Base-by-base conservation (phyloP, 2,329 filamentous ascomycete genomes). In the Sporothrix brasiliensis region DNA sequence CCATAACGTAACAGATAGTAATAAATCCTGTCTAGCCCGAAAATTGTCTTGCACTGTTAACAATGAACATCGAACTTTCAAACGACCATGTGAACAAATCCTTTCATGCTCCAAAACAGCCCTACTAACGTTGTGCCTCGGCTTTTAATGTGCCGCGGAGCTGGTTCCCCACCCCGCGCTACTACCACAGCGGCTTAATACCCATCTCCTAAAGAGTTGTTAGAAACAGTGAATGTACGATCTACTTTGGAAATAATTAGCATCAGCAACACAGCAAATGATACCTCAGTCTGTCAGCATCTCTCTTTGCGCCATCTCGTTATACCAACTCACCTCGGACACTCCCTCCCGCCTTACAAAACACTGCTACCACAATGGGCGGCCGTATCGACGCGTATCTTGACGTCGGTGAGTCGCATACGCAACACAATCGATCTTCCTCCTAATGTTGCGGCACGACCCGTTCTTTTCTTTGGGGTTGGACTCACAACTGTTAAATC, bases 351-450 rank as follows among this genome's bases (percentile, higher is more conserved):
- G 19, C 24, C 58, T 19, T 13, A 27, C n/a, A 63, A 44, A 16
- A 21, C 4, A 49, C 4, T n/a, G 16, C 21, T 21, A 27, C 16
- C 27, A 70, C 16, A 30, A 74, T 74, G 73, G 72, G 73, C 16
- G 73, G 69, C 56, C 73, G 69, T n/a, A 74, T 74, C 39, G 71
- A 74, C n/a, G 70, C 49, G 66, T 92, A 91, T 76, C 73, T 92
- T 69, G 90, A 92, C 79, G 85, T 89, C 76, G 86, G 89, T 91
- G 79, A 72, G 83, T 75, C n/a, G 13, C 6, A 41, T 9, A 7
- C 14, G 6, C 63, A 54, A 47, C 73, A 61, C 34, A 21, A 16
- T 1, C 14, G 16, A 16, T 21, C 49, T 24, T 27, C n/a, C 39
- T 7, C 7, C 39, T 16, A 2, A n/a, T n/a, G 10, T 2, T 14